Conservation (phyloP, 2,329 filamentous ascomycete genomes). For the Thielaviopsis ethacetica region DNA sequence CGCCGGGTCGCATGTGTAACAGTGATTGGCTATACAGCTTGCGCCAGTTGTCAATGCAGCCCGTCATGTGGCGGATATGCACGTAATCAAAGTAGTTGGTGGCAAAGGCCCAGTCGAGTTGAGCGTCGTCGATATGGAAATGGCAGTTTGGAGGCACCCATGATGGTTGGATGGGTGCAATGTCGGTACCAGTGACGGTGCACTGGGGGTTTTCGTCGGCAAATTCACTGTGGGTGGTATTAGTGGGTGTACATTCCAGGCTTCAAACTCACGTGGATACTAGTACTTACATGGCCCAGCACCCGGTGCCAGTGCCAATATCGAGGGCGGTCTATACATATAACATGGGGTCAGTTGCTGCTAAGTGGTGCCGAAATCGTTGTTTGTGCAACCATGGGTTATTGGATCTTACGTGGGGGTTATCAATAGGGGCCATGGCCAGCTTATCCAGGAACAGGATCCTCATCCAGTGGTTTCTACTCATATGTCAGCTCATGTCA, state of each 20-base stretch:
- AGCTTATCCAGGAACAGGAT: too few species aligned
- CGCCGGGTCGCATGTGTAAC: slow-evolving; percentile 28
- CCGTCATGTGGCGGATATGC: slow-evolving; percentile 40
- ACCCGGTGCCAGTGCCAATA: slow-evolving; percentile 39
- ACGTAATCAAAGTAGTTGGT: slow-evolving; percentile 38
- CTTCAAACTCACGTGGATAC: slow-evolving; percentile 19
- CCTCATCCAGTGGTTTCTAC: background rate
- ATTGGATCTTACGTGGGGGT: too few species aligned
- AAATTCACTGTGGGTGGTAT: slow-evolving; percentile 26
- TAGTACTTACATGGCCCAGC: slow-evolving; percentile 36
- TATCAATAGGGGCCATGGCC: too few species aligned
- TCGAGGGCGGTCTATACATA: slow-evolving; percentile 21
- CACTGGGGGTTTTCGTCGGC: slow-evolving; percentile 27
- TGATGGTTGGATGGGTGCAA: slow-evolving; percentile 38
- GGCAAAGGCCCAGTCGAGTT: slow-evolving; percentile 27
- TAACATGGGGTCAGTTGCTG: background rate
- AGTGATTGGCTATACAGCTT: slow-evolving; percentile 35
- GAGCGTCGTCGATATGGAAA: slow-evolving; percentile 23
- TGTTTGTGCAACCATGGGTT: too few species aligned
- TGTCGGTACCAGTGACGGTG: slow-evolving; percentile 33
- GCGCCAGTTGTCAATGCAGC: slow-evolving; percentile 39
- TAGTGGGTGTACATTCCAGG: background rate
- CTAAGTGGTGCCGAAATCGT: background rate
- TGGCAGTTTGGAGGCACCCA: slow-evolving; percentile 29
- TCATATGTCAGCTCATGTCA: background rate